Conservation (phyloP, 148 eudicot genomes). For the Rhododendron ovatum region DNA sequence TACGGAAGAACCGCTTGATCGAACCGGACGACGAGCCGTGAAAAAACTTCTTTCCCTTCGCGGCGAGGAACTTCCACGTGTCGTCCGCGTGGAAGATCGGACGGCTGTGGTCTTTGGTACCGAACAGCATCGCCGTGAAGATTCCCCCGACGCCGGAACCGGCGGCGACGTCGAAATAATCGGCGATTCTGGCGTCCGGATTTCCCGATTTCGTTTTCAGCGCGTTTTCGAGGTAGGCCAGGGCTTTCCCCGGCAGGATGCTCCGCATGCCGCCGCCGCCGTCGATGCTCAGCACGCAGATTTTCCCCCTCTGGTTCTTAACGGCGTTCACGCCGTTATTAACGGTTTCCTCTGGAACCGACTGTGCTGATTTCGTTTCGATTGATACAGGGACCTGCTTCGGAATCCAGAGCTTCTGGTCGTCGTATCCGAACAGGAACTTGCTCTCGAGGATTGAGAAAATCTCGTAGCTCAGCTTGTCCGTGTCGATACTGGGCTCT, state of each 20-base stretch:
- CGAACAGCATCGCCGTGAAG: conserved; percentile 80
- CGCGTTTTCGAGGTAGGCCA: conserved; percentile 62
- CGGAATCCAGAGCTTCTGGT: conserved; percentile 57
- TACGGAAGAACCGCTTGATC: conserved; percentile 27
- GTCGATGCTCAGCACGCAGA: conserved; percentile 70
- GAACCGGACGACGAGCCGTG: conserved; percentile 25
- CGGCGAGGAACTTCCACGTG: conserved; percentile 74
- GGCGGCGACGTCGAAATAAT: conserved; percentile 79
- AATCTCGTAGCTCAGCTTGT: conserved; percentile 91
- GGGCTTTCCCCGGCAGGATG: conserved; percentile 66
- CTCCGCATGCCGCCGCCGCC: conserved; percentile 85
- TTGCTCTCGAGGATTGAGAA: conserved; percentile 81
- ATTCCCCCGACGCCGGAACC: conserved; percentile 84
- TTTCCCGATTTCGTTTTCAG: conserved; percentile 61
- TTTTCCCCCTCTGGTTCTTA: conserved; percentile 82
- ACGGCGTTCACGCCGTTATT: conserved; percentile 29
- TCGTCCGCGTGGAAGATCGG: conserved; percentile 74
- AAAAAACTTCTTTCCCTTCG: conserved; percentile 50
- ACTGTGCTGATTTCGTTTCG: conserved; percentile 22
- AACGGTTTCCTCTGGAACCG: conserved; percentile 11
- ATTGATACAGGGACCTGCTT: conserved; percentile 37
- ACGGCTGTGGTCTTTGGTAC: conserved; percentile 37
- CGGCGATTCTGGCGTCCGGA: conserved; percentile 72
- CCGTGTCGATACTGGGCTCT: conserved; percentile 83
- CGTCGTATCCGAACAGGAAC: conserved; percentile 82